phyloP scores from a whole-genome alignment of 2,329 filamentous ascomycete species.

The Aspergillus aculeatus region DNA sequence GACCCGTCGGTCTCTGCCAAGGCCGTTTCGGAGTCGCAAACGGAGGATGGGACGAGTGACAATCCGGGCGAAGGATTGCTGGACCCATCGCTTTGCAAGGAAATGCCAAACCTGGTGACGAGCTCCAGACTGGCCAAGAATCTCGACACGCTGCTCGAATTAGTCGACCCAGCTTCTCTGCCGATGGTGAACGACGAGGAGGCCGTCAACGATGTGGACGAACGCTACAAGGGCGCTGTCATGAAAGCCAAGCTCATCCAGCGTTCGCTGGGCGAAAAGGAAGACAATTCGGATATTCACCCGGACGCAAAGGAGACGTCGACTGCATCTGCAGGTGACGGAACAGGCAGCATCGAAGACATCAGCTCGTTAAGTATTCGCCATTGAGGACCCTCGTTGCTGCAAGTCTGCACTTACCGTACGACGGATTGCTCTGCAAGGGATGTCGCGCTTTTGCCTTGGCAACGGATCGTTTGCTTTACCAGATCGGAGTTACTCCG shows the following conservation, averaged over 20 bases:
- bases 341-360: slow-evolving; percentile 49
- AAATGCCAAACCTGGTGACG: slow-evolving; percentile 48
- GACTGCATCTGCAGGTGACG: slow-evolving; percentile 31
- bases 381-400: slow-evolving; percentile 27
- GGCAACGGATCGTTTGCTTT: neutral
- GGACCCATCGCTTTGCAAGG: slow-evolving; percentile 30
- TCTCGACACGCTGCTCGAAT: slow-evolving; percentile 68
- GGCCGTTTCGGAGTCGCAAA: slow-evolving; percentile 4
- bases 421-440: neutral
- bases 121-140: slow-evolving; percentile 75
- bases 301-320: slow-evolving; percentile 30
- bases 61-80: slow-evolving; percentile 21
- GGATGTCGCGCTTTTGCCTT: neutral
- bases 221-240: slow-evolving; percentile 76
- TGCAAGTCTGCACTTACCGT: neutral
- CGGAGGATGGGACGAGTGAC: neutral
- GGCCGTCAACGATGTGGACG: slow-evolving; percentile 86
- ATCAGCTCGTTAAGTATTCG: slow-evolving; percentile 44
- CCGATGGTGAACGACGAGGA: slow-evolving; percentile 83
- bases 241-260: slow-evolving; percentile 85
- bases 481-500: slow-evolving; percentile 3
- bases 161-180: slow-evolving; percentile 76
- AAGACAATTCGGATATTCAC: slow-evolving; percentile 29
- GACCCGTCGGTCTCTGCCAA: slow-evolving; percentile 20
- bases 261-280: slow-evolving; percentile 58